These are phyloP conservation scores for Termitomyces sp. DNA, from an alignment of 768 basidiomycete species.

Conservation along the genomic window DNA sequence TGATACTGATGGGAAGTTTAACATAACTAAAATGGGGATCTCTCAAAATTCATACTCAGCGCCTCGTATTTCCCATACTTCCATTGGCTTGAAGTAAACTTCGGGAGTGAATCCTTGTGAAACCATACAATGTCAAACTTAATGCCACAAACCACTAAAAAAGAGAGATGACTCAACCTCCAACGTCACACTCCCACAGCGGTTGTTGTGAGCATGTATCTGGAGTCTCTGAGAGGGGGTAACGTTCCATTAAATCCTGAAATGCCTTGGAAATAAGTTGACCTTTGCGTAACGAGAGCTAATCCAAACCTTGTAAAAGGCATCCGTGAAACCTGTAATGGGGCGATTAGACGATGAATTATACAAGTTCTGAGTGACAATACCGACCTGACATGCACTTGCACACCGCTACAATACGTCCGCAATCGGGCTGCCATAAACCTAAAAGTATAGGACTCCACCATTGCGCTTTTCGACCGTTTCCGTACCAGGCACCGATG, in stretches of 20 bases:
- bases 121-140: not conserved
- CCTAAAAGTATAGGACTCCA: slow-evolving; percentile 88
- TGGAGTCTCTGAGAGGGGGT: slow-evolving; percentile 43
- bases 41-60: slow-evolving; percentile 49
- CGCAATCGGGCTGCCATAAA: slow-evolving; percentile 59
- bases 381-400: slow-evolving; percentile 83
- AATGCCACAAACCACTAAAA: not conserved
- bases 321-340: slow-evolving; percentile 71
- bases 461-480: slow-evolving; percentile 86
- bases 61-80: slow-evolving; percentile 88
- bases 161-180: slow-evolving; percentile 38
- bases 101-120: slow-evolving; percentile 52
- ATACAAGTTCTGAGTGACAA: not conserved
- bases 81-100: slow-evolving; percentile 64
- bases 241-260: slow-evolving; percentile 49
- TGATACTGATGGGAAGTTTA: slow-evolving; percentile 44
- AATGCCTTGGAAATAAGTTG: no score
- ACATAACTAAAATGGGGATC: not conserved
- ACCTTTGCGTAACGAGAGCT: not conserved
- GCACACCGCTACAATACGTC: slow-evolving; percentile 69
- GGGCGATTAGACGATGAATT: not conserved
- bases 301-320: slow-evolving; percentile 60
- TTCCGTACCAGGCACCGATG: slow-evolving; percentile 84
- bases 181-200: slow-evolving; percentile 58
- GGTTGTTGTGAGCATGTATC: slow-evolving; percentile 47